A percentile compares a stretch with the other conserved stretches of the same genome.
phyloP scores from a whole-genome alignment of 805 yeast species.

The Candida schatavii region DNA sequence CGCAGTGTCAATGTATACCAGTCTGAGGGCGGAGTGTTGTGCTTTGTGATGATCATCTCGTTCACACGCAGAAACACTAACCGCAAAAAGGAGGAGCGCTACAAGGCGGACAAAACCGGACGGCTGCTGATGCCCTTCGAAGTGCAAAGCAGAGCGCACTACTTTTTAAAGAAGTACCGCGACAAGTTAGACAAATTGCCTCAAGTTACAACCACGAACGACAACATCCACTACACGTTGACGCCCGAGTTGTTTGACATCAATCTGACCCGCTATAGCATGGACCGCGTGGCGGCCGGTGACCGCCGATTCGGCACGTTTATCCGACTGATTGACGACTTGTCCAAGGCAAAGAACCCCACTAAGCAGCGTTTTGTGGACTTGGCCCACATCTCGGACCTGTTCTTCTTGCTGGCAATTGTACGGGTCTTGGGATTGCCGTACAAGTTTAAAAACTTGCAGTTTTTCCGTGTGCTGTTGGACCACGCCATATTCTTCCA shows the following conservation, averaged over 20 bases:
- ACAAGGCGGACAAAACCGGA: background rate
- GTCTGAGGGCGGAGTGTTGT: constrained; percentile 15
- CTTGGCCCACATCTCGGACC: constrained; percentile 28
- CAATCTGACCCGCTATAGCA: background rate
- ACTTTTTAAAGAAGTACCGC: constrained; percentile 17
- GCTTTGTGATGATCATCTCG: constrained; percentile 20
- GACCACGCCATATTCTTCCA: constrained; percentile 37
- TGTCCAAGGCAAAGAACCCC: constrained; percentile 20
- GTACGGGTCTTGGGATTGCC: constrained; percentile 23
- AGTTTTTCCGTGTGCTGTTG: constrained; percentile 36
- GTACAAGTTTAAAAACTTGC: constrained; percentile 9
- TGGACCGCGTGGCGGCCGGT: constrained; percentile 14
- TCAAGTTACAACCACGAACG: constrained; percentile 26
- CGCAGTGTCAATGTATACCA: constrained; percentile 23
- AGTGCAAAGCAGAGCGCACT: constrained; percentile 19
- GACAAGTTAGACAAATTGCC: constrained; percentile 11
- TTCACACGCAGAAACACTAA: constrained; percentile 22
- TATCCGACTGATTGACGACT: constrained; percentile 27
- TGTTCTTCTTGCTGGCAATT: constrained; percentile 28
- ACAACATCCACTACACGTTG: constrained; percentile 24
- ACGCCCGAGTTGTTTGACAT: constrained; percentile 19
- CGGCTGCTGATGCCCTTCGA: constrained; percentile 15
- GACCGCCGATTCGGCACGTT: constrained; percentile 27
- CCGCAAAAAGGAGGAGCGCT: background rate
- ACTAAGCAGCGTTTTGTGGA: constrained; percentile 16